Conservation (phyloP, 1,284 basidiomycete species). For the Thelephora terrestris region DNA sequence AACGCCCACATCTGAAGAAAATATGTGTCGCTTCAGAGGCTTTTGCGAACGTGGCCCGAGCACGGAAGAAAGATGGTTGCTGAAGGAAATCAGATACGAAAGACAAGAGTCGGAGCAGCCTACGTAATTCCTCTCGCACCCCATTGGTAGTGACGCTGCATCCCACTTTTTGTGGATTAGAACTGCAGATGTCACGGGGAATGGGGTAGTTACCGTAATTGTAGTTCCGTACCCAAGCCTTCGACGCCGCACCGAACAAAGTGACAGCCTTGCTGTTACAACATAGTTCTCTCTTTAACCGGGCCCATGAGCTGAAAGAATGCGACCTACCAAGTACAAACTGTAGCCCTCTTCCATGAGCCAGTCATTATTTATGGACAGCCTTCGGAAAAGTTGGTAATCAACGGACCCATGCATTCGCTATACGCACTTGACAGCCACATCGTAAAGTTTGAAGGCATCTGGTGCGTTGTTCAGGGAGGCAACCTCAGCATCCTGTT, state of each 20-base stretch:
- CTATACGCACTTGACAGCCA: conserved; percentile 45
- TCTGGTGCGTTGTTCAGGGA: conserved; percentile 43
- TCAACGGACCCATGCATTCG: neutral
- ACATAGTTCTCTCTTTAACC: conserved; percentile 6
- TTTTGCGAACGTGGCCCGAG: conserved; percentile 34
- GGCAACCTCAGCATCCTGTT: conserved; percentile 56
- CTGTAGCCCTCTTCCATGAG: conserved; percentile 60
- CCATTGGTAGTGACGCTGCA: conserved; percentile 57
- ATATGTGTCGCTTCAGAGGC: conserved; percentile 42
- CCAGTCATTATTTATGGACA: conserved; percentile 58
- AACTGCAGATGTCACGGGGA: too few species aligned
- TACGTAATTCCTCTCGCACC: conserved; percentile 63
- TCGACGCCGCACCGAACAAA: conserved; percentile 59
- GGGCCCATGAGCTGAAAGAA: neutral
- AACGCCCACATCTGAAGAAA: conserved; percentile 48
- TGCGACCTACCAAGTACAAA: conserved; percentile 41
- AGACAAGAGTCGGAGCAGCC: conserved; percentile 14
- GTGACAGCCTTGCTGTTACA: conserved; percentile 53
- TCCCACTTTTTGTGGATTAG: conserved; percentile 24
- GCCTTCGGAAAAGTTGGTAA: conserved; percentile 23
- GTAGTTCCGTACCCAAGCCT: conserved; percentile 52
- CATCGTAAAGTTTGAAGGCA: conserved; percentile 55
- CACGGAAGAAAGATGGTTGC: conserved; percentile 38
- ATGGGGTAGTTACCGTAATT: conserved; percentile 28
- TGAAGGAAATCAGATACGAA: conserved; percentile 15